These are phyloP conservation scores for Cudoniella acicularis DNA, from an alignment of 495 filamentous ascomycete species.

Conservation along the genomic window DNA sequence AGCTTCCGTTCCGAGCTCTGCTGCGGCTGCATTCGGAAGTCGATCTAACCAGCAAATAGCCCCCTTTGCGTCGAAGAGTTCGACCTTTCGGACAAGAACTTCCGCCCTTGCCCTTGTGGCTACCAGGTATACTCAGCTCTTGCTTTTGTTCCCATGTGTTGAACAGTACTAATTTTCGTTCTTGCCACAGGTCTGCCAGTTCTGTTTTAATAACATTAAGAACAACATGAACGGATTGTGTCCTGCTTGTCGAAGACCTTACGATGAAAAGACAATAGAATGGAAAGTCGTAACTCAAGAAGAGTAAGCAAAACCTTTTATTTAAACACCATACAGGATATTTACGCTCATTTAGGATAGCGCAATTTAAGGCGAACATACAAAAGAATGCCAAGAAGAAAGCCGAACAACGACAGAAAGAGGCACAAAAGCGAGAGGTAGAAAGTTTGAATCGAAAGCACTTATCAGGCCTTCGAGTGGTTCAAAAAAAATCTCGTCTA, in stretches of 20 bases:
- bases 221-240: constrained; percentile 93
- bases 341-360: constrained; percentile 37
- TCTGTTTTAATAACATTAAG: constrained; percentile 98
- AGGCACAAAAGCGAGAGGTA: constrained; percentile 91
- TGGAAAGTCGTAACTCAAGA: constrained; percentile 91
- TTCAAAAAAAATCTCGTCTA: constrained; percentile 99
- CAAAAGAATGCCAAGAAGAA: constrained; percentile 89
- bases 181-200: constrained; percentile 85
- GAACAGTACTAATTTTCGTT: background rate
- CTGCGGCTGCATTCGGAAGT: too few relatives aligned
- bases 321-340: constrained; percentile 25
- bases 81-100: constrained; percentile 94
- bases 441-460: constrained; percentile 94
- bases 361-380: constrained; percentile 77
- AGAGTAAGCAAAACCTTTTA: constrained; percentile 58
- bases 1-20: background rate
- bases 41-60: constrained; percentile 37
- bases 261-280: constrained; percentile 94
- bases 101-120: constrained; percentile 94
- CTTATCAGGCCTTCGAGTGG: constrained; percentile 87
- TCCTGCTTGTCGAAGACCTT: constrained; percentile 90
- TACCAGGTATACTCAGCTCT: constrained; percentile 70
- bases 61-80: constrained; percentile 99
- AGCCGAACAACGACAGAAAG: constrained; percentile 86
- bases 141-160: background rate